Conservation (phyloP, 2,329 filamentous ascomycete genomes). For the Xylaria sp. region DNA sequence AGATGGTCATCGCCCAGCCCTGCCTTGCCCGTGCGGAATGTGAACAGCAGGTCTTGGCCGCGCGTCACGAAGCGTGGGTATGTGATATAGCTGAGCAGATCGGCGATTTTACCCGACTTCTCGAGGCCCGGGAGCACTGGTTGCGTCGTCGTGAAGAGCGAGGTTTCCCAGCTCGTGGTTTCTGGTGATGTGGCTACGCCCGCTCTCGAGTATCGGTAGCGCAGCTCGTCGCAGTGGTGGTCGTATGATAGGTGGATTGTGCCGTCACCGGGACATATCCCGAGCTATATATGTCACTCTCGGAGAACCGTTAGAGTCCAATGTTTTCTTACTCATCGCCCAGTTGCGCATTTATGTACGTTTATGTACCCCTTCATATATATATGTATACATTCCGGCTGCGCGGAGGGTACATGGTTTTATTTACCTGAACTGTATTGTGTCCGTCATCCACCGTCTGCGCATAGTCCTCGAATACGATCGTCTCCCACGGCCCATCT, state of each 20-base stretch:
- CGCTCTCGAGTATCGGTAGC: conserved; percentile 53
- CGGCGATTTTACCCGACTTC: conserved; percentile 37
- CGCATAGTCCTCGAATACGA: conserved; percentile 61
- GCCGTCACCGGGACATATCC: conserved; percentile 61
- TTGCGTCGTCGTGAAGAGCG: conserved; percentile 54
- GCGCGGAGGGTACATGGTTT: not conserved
- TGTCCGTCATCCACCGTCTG: conserved; percentile 63
- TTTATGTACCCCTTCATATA: too few species aligned
- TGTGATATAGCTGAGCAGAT: conserved; percentile 56
- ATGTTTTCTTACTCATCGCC: not conserved
- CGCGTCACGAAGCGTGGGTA: conserved; percentile 61
- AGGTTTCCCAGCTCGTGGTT: conserved; percentile 48
- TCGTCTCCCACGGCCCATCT: conserved; percentile 56
- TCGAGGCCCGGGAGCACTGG: conserved; percentile 52
- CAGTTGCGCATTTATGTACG: not conserved
- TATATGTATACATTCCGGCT: too few species aligned
- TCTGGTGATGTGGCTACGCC: conserved; percentile 50
- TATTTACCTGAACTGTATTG: conserved; percentile 60
- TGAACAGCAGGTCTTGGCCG: conserved; percentile 55
- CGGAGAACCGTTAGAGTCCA: conserved; percentile 22
- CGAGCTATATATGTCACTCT: conserved; percentile 49
- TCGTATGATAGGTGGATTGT: conserved; percentile 66
- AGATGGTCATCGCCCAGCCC: conserved; percentile 62
- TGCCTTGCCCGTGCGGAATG: conserved; percentile 63
- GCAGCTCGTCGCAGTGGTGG: conserved; percentile 59